phyloP scores from a whole-genome alignment of 768 basidiomycete genomes.

The Dioszegia aurantiaca region DNA sequence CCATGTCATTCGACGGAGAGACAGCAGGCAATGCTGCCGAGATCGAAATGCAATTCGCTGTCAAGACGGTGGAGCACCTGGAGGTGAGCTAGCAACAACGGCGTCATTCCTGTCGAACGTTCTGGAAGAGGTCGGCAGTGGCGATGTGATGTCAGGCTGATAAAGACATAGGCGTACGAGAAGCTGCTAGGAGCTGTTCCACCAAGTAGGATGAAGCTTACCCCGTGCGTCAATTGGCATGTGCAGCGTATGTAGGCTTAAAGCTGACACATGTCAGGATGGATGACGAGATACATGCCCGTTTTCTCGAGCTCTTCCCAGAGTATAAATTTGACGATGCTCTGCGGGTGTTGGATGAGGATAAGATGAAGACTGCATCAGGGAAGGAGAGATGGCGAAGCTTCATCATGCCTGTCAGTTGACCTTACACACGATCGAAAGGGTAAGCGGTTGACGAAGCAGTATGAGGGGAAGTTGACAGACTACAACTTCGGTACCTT shows the following conservation, averaged over 20 bases:
- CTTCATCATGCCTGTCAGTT: constrained; percentile 63
- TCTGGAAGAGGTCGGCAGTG: not conserved
- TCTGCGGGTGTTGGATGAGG: constrained; percentile 71
- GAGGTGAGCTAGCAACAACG: constrained; percentile 61
- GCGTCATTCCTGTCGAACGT: not conserved
- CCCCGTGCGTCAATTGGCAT: constrained; percentile 60
- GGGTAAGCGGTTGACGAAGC: constrained; percentile 51
- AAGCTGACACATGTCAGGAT: constrained; percentile 55
- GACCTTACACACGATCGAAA: not conserved
- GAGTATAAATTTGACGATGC: constrained; percentile 59
- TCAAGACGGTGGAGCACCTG: constrained; percentile 93
- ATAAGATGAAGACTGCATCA: constrained; percentile 80
- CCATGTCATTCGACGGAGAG: constrained; percentile 69
- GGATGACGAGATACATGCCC: constrained; percentile 87
- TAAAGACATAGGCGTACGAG: constrained; percentile 77
- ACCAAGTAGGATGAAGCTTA: constrained; percentile 73
- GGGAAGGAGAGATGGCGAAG: constrained; percentile 89
- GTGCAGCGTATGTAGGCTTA: not conserved
- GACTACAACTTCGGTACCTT: constrained; percentile 97
- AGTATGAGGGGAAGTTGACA: constrained; percentile 84
- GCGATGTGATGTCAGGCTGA: not conserved
- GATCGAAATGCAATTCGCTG: constrained; percentile 98
- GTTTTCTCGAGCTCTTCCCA: constrained; percentile 74
- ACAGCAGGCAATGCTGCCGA: constrained; percentile 88
- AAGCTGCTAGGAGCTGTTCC: constrained; percentile 78